A percentile compares a stretch with the other conserved stretches of the same genome.
These are phyloP conservation scores for Cryphonectria parasitica DNA, from an alignment of 2,329 filamentous ascomycete genomes.

Conservation along the genomic window DNA sequence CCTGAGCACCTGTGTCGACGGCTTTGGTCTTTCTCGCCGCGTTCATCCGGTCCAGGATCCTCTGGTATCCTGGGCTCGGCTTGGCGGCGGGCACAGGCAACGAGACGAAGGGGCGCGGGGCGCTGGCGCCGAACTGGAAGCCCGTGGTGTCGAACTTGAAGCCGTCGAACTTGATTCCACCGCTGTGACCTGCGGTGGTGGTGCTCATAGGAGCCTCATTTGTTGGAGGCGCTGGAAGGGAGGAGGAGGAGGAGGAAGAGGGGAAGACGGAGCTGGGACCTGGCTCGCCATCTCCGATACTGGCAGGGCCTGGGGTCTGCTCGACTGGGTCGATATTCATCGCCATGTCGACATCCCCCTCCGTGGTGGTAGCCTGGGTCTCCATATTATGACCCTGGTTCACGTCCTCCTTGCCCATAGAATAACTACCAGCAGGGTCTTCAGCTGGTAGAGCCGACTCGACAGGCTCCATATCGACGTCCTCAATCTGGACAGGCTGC, in stretches of 20 bases:
- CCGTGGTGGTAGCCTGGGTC: background rate
- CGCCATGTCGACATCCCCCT: background rate
- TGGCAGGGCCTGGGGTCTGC: too few species aligned
- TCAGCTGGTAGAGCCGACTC: background rate
- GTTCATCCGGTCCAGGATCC: background rate
- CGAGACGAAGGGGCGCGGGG: background rate
- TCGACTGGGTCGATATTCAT: background rate
- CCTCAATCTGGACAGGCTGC: background rate
- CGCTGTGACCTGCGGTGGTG: background rate
- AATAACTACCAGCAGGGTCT: background rate
- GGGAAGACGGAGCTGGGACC: too few species aligned
- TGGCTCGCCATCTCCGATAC: too few species aligned
- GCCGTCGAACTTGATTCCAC: background rate
- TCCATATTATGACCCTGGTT: background rate
- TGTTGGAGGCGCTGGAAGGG: background rate
- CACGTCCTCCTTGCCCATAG: background rate
- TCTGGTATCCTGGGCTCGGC: background rate
- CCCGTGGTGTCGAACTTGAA: background rate
- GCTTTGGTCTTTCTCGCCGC: background rate
- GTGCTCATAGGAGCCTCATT: background rate
- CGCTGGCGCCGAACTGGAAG: background rate
- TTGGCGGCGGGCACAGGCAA: background rate
- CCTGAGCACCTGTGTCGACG: background rate
- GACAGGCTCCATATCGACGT: background rate
- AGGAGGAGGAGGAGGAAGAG: background rate